phyloP scores from a whole-genome alignment of 371 early-diverging fungal species.

The Rhizopus stolonifer region DNA sequence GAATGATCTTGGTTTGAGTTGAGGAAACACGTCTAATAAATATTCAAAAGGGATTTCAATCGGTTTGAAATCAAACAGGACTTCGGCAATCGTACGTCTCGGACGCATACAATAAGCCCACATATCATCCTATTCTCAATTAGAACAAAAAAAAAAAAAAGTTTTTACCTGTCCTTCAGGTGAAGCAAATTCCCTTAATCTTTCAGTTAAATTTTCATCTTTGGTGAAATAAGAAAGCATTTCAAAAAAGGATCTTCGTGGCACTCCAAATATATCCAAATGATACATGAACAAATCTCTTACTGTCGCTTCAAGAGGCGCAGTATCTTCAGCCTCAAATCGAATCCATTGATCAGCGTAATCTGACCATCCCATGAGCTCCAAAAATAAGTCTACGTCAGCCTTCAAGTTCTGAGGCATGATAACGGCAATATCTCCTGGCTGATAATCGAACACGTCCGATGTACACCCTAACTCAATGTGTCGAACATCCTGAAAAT shows the following conservation, averaged over 20 bases:
- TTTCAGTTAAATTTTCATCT: conserved; percentile 72
- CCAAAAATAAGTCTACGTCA: conserved; percentile 72
- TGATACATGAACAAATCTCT: conserved; percentile 68
- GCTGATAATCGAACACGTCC: conserved; percentile 49
- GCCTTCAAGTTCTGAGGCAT: conserved; percentile 68
- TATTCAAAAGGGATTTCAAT: conserved; percentile 75
- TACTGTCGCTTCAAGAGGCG: conserved; percentile 21
- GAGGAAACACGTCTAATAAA: conserved; percentile 80
- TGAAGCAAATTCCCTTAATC: conserved; percentile 76
- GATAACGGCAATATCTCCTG: conserved; percentile 84
- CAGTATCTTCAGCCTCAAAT: conserved; percentile 17
- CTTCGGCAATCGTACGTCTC: conserved; percentile 79
- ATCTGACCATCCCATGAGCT: conserved; percentile 69
- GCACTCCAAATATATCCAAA: conserved; percentile 83
- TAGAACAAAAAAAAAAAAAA: neutral
- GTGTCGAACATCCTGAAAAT: conserved; percentile 92
- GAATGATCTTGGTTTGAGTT: conserved; percentile 76
- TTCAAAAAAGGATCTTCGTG: conserved; percentile 88
- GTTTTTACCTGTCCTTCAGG: conserved; percentile 71
- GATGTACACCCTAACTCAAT: conserved; percentile 49
- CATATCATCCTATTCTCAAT: conserved; percentile 69
- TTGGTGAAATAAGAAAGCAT: conserved; percentile 77
- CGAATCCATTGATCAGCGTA: conserved; percentile 65
- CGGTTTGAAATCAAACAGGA: conserved; percentile 79
- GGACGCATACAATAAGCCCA: conserved; percentile 79